Evolutionary conservation across 129 eudicot genomes (phyloP), one percentile per base, ranked within the genome.

Genomic region (Helianthus tuberosus): DNA sequence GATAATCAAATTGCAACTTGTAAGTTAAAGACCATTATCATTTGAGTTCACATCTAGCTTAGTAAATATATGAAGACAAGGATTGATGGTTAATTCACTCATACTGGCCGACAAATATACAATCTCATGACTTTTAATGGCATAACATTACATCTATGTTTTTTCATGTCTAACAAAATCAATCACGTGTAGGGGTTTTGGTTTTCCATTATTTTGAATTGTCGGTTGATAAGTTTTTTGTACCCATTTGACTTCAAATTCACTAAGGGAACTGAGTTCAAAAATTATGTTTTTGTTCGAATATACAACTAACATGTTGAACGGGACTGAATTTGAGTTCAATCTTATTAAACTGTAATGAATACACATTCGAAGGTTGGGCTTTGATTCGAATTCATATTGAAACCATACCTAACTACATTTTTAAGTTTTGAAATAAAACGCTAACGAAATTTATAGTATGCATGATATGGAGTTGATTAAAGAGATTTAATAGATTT

Each of bases 161-260:
- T 11, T 54, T 71, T 12, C 75, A 71, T 54, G 75, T 71, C 75
- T 8, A 54, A 11, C 41, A 39, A 36, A 6, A 70, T 54, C 12
- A 10, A 10, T 71, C 29, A 36, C 38, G 23, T 20, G 23, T 20
- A 20, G 23, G 29, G 14, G 11, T 23, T 58, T 58, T 35, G 0
- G 39, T 58, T 50, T 13, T 27, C 32, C 32, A 27, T 27, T 5
- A 39, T 5, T 39, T 39, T 39, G 8, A 39, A 5, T 39, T 0
- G 46, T 5, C 46, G 8, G 46, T 39, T 39, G 8, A 5, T 8
- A 39, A 39, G 46, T 39, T 39, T 39, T 39, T 39, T 5, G 8
- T 6, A 20, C 23, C 8, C 46, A 39, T 39, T 39, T 39, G 46
- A 39, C 1, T 39, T 8, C 46, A 39, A 39, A 39, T 39, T 5